Conservation (phyloP, 2,329 filamentous ascomycete species). For the Fonsecaea pedrosoi region DNA sequence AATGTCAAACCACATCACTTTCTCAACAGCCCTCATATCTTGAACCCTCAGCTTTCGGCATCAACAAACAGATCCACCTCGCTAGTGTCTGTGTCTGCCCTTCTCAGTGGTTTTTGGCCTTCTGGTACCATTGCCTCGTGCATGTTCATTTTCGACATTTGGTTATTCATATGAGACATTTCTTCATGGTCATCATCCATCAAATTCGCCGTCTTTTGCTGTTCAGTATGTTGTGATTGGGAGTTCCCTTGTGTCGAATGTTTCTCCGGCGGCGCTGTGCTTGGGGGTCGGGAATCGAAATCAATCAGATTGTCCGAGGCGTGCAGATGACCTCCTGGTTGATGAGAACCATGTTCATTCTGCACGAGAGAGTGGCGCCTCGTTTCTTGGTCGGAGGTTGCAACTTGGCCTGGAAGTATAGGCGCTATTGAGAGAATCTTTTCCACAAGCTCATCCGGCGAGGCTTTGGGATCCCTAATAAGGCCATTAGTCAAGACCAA, state of each 20-base stretch:
- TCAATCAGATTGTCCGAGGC: conserved; percentile 42
- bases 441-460: conserved; percentile 50
- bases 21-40: neutral
- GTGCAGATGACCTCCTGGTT: conserved; percentile 7
- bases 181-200: conserved; percentile 37
- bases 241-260: conserved; percentile 25
- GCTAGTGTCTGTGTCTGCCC: conserved; percentile 49
- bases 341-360: neutral
- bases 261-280: conserved; percentile 34
- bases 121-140: conserved; percentile 39
- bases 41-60: conserved; percentile 42
- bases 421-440: conserved; percentile 88
- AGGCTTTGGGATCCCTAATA: conserved; percentile 31
- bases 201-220: conserved; percentile 23
- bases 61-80: conserved; percentile 54
- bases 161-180: conserved; percentile 27
- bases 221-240: conserved; percentile 26
- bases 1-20: neutral
- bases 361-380: conserved; percentile 4
- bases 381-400: conserved; percentile 50
- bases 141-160: conserved; percentile 40
- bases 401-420: conserved; percentile 77
- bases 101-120: conserved; percentile 42
- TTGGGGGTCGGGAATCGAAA: conserved; percentile 39
- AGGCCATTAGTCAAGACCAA: conserved; percentile 6